Evolutionary conservation across 805 yeast genomes (phyloP), one percentile per base, ranked within the genome.

Genomic region (Candida taoyuanica): DNA sequence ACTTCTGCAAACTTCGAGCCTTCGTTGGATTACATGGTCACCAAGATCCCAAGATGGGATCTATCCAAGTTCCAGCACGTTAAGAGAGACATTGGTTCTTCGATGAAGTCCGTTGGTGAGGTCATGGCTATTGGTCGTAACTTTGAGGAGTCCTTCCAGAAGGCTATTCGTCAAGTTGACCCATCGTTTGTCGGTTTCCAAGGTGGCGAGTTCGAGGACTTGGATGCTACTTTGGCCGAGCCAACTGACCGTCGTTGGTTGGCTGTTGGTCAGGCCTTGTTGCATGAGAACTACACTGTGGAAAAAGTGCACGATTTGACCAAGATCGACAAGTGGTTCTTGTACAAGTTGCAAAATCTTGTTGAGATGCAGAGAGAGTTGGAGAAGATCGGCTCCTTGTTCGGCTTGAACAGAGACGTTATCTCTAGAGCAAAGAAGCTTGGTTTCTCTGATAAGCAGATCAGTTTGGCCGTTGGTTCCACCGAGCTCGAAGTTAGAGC

Each of bases 1-100:
- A 93, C 98, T 11, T 81, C 89, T 40, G 98, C 98, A 36, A 85
- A 87, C 67, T 91, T 91, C 60, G 98, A 91, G 68, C 98, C 98
- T 23, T 86, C 96, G 18, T 74, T 91, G 54, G 98, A 91, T 68
- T 91, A 91, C 67, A 80, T 89, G 71, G 98, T 91, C 42, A 87
- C 95, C 53, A 91, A 91, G 74, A 88, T 91, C 59, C 98, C 98
- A 53, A 81, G 97, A 68, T 91, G 98, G 98, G 98, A 91, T 71
- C 71, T 91, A 63, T 65, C 93, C 52, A 91, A 91, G 73, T 93
- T 91, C 72, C 94, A 85, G 62, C 95, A 87, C 58, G 98, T 91
- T 47, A 85, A 86, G 63, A 78, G 96, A 64, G 87, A 83, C 46
- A 84, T 91, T 59, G 96, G 96, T 33, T 85, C 96, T 8, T 80